Evolutionary conservation across 305 asterid genomes (phyloP), one percentile per base, ranked within the genome.

Genomic region (Fraxinus xanthoxyloides): DNA sequence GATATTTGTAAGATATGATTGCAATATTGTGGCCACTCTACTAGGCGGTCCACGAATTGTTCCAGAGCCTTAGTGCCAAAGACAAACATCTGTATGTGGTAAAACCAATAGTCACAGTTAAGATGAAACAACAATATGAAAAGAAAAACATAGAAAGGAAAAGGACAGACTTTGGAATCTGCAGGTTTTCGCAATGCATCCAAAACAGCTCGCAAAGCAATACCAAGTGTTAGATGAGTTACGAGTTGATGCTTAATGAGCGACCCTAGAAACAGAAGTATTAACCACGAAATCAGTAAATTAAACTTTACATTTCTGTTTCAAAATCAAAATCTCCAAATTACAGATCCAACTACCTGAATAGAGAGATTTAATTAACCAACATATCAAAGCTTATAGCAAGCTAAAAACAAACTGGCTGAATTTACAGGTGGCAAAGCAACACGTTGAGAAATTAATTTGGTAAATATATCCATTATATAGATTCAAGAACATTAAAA

Each of bases 11-110:
- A 82, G 86, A 97, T 93, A 88, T 97, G 99, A 85, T 97, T 94
- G 91, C 99, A 95, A 87, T 97, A 97, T 80, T 91, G 99, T 5
- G 99, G 99, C 99, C 99, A 97, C 90, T 97, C 99, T 80, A 87
- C 87, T 86, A 97, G 91, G 48, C 99, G 99, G 76, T 95, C 99
- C 84, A 92, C 87, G 81, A 97, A 97, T 89, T 95, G 98, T 87
- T 97, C 98, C 89, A 97, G 83, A 73, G 99, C 98, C 90, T 84
- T 89, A 5, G 93, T 95, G 85, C 99, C 99, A 90, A 97, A 97
- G 81, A 90, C 88, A 86, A 92, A 97, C 98, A 97, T 95, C 99
- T 97, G 90, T 87, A 86, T 78, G 75, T 56, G 24, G 85, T 48
- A 86, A 79, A 79, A 77, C 28, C 56, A 46, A 80, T 63, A 67